Base-by-base conservation (phyloP, 163 green algal species). In the Scenedesmus sp. region DNA sequence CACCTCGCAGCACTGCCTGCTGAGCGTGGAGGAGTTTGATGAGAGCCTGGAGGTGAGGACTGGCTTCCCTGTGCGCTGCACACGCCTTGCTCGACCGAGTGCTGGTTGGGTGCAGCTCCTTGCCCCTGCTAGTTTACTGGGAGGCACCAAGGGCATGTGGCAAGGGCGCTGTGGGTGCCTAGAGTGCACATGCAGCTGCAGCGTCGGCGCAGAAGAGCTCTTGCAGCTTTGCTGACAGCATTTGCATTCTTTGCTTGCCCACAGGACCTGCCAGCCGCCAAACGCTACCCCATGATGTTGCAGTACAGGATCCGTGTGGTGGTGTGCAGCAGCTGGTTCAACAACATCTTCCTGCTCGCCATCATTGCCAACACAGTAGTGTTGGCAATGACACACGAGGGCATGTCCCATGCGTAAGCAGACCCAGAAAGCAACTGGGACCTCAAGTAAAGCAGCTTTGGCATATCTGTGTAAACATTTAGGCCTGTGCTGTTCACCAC, bases 291-390 rank as follows among this genome's bases (percentile, higher is more conserved):
- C 22, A 78, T 96, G 81, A 88, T 89, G 16, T 1, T 89, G 43
- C 94, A 95, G 89, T 95, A 94, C 91, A 81, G 93, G 3, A 43
- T 93, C 3, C 88, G 93, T 20, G 51, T 92, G 13, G 5, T 94
- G 42, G 92, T 94, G 2, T 81, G 91, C 43, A 91, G 91, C 80
- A 85, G 85, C 22, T 82, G 92, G 13, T 98, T 98, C 92, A 95
- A 95, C 84, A 91, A 94, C 81, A 92, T 96, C 83, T 97, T 98
- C 92, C 89, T 97, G 79, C 24, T 91, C 12, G 73, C 94, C 81
- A 98, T 97, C 40, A 68, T 98, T 4, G 15, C 95, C 24, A 98
- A 97, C 91, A 97, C 96, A 2, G 42, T 96, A 3, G 70, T 95
- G 42, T 92, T 98, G 87, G 94, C 95, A 4, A 90, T 97, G n/a